Percentiles rank a stretch among this genome's conserved stretches.
Evolutionary conservation across 2,329 filamentous ascomycete genomes (phyloP).

Genomic region (Aureobasidium leucospermi): DNA sequence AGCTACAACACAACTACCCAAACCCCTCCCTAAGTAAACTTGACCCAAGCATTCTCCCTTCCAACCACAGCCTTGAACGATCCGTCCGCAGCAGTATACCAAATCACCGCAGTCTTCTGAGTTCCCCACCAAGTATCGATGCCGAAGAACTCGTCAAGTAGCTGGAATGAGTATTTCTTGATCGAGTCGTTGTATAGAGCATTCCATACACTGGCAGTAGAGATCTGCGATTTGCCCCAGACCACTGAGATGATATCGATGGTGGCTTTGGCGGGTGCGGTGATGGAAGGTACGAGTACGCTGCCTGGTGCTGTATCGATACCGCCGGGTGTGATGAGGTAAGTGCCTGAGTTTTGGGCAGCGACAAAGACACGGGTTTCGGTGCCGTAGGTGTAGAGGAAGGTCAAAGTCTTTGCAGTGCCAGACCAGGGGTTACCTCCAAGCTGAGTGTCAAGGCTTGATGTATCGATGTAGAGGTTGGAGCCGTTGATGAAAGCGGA

Average conservation of each 20-base stretch:
- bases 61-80: neutral
- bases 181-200: neutral
- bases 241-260: neutral
- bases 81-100: neutral
- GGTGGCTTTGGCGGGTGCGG: neutral
- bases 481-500: neutral
- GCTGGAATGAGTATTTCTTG: neutral
- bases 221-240: neutral
- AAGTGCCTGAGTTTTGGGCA: neutral
- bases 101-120: constrained; percentile 6
- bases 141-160: neutral
- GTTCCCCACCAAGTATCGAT: constrained; percentile 1
- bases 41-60: neutral
- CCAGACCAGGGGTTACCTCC: constrained; percentile 7
- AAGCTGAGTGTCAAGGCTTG: neutral
- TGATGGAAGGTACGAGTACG: neutral
- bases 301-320: neutral
- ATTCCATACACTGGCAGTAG: neutral
- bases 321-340: neutral
- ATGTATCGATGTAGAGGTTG: constrained; percentile 9
- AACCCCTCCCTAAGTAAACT: neutral
- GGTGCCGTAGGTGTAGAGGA: constrained; percentile 14
- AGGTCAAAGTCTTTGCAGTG: constrained; percentile 2
- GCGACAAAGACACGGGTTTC: constrained; percentile 11
- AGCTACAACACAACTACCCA: too few species aligned